phyloP scores from a whole-genome alignment of 352 stramenopile genomes.

The Phytophthora ohioensis region DNA sequence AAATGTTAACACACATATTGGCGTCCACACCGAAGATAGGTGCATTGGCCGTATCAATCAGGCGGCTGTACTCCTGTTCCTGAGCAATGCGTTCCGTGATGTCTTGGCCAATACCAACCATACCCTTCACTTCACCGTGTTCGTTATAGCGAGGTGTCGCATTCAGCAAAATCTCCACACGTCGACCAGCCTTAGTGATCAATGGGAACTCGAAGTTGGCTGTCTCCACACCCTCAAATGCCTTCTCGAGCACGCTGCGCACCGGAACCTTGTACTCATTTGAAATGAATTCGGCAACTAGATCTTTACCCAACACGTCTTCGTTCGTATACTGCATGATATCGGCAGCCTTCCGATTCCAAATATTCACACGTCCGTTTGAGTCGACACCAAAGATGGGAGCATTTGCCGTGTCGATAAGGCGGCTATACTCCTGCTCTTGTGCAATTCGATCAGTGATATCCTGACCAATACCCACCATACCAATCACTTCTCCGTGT shows the following conservation, averaged over 20 bases:
- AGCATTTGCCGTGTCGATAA: constrained; percentile 78
- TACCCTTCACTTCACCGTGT: constrained; percentile 70
- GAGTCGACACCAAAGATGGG: constrained; percentile 75
- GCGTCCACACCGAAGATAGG: constrained; percentile 74
- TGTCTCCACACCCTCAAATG: constrained; percentile 49
- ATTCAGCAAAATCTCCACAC: constrained; percentile 69
- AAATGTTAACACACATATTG: constrained; percentile 83
- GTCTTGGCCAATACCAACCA: constrained; percentile 83
- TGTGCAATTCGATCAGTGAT: constrained; percentile 68
- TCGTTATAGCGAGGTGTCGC: constrained; percentile 70
- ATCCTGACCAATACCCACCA: constrained; percentile 76
- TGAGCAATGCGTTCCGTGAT: constrained; percentile 67
- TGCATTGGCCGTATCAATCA: constrained; percentile 88
- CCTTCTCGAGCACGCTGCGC: constrained; percentile 46
- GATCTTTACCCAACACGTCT: constrained; percentile 80
- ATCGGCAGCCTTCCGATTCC: constrained; percentile 86
- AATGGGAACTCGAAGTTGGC: constrained; percentile 77
- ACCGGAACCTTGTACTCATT: constrained; percentile 52
- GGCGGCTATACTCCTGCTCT: constrained; percentile 60
- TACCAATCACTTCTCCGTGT: constrained; percentile 69
- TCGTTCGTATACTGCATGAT: constrained; percentile 87
- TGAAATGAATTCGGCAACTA: constrained; percentile 83
- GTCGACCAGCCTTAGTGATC: constrained; percentile 59
- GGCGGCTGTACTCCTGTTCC: constrained; percentile 76
- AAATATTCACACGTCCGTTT: constrained; percentile 76